phyloP scores from a whole-genome alignment of 2,329 filamentous ascomycete genomes.

The Colletotrichum musae region DNA sequence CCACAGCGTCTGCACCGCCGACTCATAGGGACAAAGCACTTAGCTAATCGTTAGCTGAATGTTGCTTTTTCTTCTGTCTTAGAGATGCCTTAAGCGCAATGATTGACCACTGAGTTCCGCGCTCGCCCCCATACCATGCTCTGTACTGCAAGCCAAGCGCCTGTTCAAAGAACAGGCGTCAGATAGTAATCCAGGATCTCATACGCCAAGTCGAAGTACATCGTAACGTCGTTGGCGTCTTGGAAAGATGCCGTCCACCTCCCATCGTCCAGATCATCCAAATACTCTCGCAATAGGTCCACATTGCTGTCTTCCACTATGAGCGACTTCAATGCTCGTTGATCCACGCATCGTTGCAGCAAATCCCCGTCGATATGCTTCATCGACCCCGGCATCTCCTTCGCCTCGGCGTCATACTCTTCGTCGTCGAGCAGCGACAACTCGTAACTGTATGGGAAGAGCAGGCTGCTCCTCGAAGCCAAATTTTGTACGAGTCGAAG shows the following conservation, averaged over 20 bases:
- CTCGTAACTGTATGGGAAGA: slow-evolving; percentile 64
- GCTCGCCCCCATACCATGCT: background rate
- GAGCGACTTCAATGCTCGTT: slow-evolving; percentile 60
- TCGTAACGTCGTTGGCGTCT: slow-evolving; percentile 42
- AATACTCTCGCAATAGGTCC: slow-evolving; percentile 62
- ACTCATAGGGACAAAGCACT: too few relatives aligned
- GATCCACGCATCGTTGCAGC: slow-evolving; percentile 67
- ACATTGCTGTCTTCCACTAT: slow-evolving; percentile 51
- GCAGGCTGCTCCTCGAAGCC: slow-evolving; percentile 60
- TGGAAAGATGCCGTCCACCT: slow-evolving; percentile 54
- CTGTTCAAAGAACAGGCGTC: slow-evolving; percentile 61
- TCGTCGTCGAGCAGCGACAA: slow-evolving; percentile 44
- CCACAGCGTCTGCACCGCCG: too few relatives aligned
- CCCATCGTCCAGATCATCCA: slow-evolving; percentile 65
- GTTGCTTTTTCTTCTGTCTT: too few relatives aligned
- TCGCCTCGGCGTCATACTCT: slow-evolving; percentile 54
- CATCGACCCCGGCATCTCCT: slow-evolving; percentile 56
- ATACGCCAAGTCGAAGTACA: slow-evolving; percentile 66
- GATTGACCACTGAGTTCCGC: too few relatives aligned
- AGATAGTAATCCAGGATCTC: slow-evolving; percentile 68
- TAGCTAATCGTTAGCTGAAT: too few relatives aligned
- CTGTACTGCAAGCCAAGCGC: background rate
- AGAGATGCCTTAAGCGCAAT: too few relatives aligned
- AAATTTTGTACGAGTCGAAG: slow-evolving; percentile 82
- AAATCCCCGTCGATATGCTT: slow-evolving; percentile 80